Evolutionary conservation across 2,329 filamentous ascomycete genomes (phyloP), one percentile per base, ranked within the genome.

Genomic region (Trichothecium sympodiale): DNA sequence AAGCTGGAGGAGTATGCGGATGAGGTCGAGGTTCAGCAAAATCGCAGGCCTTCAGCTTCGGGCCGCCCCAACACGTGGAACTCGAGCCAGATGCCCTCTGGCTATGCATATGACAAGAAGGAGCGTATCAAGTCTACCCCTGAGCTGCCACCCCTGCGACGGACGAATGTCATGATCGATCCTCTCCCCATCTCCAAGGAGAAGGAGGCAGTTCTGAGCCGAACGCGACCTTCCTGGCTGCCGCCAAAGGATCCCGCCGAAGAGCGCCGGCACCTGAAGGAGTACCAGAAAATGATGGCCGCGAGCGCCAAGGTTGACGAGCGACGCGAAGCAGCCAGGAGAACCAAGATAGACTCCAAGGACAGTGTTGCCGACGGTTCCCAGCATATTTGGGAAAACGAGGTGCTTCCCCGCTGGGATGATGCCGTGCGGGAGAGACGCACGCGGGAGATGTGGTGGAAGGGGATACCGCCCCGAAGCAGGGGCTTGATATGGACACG

Each of bases 231-330:
- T 1, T 87, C 82, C 2, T 91, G 85, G 85, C 64, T 91, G 3
- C 84, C 85, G 1, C 84, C 84, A 1, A 91, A 91, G 59, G 79
- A 91, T 45, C 88, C 86, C 2, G 83, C 83, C 36, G 91, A 98
- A 57, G 91, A 98, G 61, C 83, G 76, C 54, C 80, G 80, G 46
- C 91, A 98, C 57, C 55, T 98, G 45, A 87, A 75, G 50, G 78
- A 91, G 53, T 91, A 88, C 52, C 80, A 88, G 58, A 77, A 71
- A 55, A 88, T 91, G 81, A 84, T 89, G 80, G 69, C 67, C 0
- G 64, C 63, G 31, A 77, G 74, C 45, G 56, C 64, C 35, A 73
- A 75, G 48, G 69, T 73, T 0, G 76, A 80, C 23, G 69, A 71
- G 39, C 70, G 70, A 48, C 73, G 62, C 43, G 74, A 79, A 45